phyloP scores from a whole-genome alignment of 1,139 yeast species.

The Yamadazyma friedrichii region DNA sequence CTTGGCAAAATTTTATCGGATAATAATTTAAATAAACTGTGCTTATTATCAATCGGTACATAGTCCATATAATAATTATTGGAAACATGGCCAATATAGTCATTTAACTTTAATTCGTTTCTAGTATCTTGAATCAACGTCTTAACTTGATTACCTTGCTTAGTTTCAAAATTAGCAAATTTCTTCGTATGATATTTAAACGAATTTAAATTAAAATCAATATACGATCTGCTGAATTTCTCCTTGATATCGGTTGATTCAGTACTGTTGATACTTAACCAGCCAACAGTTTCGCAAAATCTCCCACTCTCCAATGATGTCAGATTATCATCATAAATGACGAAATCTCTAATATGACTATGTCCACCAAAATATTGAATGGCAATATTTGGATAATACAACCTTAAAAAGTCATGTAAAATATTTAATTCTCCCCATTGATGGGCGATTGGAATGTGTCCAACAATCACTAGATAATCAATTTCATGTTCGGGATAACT shows the following conservation, averaged over 20 bases:
- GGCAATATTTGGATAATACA: constrained; percentile 55
- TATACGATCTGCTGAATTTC: constrained; percentile 59
- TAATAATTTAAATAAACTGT: constrained; percentile 61
- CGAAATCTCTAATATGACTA: constrained; percentile 86
- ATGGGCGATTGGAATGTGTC: constrained; percentile 76
- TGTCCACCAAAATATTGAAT: constrained; percentile 95
- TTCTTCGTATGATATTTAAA: constrained; percentile 58
- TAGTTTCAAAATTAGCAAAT: constrained; percentile 40
- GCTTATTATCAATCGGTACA: constrained; percentile 61
- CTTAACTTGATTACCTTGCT: constrained; percentile 51
- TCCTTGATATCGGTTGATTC: constrained; percentile 1
- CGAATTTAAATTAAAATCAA: constrained; percentile 76
- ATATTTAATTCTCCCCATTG: constrained; percentile 54
- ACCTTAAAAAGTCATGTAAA: constrained; percentile 55
- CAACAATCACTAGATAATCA: constrained; percentile 69
- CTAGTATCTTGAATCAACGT: constrained; percentile 45
- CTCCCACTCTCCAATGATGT: constrained; percentile 89
- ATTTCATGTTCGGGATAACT: constrained; percentile 42
- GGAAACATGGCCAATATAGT: constrained; percentile 63
- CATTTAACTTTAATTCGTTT: constrained; percentile 51
- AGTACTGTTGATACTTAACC: constrained; percentile 55
- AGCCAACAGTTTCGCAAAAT: constrained; percentile 90
- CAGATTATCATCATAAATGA: constrained; percentile 61
- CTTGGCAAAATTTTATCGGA: constrained; percentile 59
- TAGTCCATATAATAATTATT: constrained; percentile 63